A percentile compares a stretch with the other conserved stretches of the same genome.
Evolutionary conservation across 2,329 filamentous ascomycete species (phyloP).

Genomic region (Cephalotrichum gorgonifer): DNA sequence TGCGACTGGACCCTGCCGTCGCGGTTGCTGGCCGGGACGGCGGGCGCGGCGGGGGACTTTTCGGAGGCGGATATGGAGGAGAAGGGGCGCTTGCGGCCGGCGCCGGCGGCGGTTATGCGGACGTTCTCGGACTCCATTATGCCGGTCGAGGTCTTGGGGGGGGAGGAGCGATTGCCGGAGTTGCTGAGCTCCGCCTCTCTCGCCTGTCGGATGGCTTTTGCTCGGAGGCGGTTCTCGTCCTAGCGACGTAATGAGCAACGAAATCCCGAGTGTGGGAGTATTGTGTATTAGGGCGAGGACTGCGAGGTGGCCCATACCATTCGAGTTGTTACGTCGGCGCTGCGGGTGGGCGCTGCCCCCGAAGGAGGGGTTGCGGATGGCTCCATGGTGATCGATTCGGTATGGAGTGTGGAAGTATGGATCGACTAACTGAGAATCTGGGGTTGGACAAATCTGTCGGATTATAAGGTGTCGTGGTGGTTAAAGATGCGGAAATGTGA

Average conservation of each 20-base stretch:
- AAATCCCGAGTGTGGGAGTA: no score
- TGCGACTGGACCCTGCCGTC: slow-evolving; percentile 46
- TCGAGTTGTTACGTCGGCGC: slow-evolving; percentile 42
- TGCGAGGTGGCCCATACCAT: slow-evolving; percentile 31
- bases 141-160: slow-evolving; percentile 48
- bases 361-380: slow-evolving; percentile 33
- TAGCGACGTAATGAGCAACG: no score
- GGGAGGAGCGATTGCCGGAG: slow-evolving; percentile 26
- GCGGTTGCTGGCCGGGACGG: slow-evolving; percentile 49
- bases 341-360: slow-evolving; percentile 26
- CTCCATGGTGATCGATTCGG: slow-evolving; percentile 29
- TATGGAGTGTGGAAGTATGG: neutral
- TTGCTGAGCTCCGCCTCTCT: slow-evolving; percentile 52
- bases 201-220: slow-evolving; percentile 75
- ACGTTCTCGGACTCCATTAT: slow-evolving; percentile 62
- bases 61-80: slow-evolving; percentile 50
- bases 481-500: neutral
- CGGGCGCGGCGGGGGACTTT: slow-evolving; percentile 38
- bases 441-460: no score
- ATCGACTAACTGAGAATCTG: no score
- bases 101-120: slow-evolving; percentile 32
- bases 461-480: neutral
- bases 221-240: slow-evolving; percentile 81
- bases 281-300: slow-evolving; percentile 1
- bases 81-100: slow-evolving; percentile 57